Evolutionary conservation across 2,329 filamentous ascomycete genomes (phyloP).

Genomic region (Aspergillus pseudoglaucus): DNA sequence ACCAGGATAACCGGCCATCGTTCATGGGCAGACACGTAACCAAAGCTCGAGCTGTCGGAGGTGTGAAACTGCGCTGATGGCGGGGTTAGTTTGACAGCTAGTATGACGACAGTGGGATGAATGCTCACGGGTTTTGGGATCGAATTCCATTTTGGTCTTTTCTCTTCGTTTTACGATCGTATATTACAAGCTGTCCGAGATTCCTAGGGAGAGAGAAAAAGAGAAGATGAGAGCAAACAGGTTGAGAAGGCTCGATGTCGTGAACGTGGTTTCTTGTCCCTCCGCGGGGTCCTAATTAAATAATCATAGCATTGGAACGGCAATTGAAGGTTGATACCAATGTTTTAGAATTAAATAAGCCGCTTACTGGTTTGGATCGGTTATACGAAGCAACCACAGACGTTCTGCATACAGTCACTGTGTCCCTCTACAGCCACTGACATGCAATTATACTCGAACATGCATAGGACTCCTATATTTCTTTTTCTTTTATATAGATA

Average conservation of each 20-base stretch:
- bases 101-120: neutral
- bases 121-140: slow-evolving; percentile 63
- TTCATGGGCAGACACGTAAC: slow-evolving; percentile 72
- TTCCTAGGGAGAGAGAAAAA: too few relatives aligned
- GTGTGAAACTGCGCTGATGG: slow-evolving; percentile 66
- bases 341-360: neutral
- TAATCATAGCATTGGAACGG: too few relatives aligned
- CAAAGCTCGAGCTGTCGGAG: slow-evolving; percentile 78
- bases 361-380: too few relatives aligned
- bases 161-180: neutral
- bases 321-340: neutral
- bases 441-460: too few relatives aligned
- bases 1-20: slow-evolving; percentile 94
- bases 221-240: neutral
- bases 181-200: too few relatives aligned
- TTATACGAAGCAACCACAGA: too few relatives aligned
- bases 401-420: too few relatives aligned
- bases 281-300: too few relatives aligned
- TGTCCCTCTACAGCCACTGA: too few relatives aligned
- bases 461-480: too few relatives aligned
- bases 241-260: neutral
- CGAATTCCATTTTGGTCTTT: slow-evolving; percentile 57
- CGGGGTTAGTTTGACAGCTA: slow-evolving; percentile 13
- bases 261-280: too few relatives aligned
- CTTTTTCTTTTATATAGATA: too few relatives aligned